Base-by-base conservation (phyloP, 2,329 filamentous ascomycete genomes). In the Tolypocladium cylindrosporum region DNA sequence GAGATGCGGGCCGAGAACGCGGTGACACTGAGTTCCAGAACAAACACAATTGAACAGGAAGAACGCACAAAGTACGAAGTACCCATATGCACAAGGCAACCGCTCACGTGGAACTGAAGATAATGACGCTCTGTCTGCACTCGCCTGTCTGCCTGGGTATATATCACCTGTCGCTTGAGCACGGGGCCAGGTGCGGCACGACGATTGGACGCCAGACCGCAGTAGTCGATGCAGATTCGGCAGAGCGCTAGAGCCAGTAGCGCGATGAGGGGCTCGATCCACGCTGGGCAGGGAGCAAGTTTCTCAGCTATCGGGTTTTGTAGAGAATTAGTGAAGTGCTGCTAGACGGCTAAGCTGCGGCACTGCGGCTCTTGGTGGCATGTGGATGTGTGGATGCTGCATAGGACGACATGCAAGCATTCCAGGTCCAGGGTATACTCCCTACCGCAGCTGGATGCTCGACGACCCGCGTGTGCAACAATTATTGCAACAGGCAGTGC, bases 111-210 rank as follows among this genome's bases (percentile, higher is more conserved):
- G 48, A 36, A 51, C 16, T 19, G 31, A 36, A 36, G 48, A 31
- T 3, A 19, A 36, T 10, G 31, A n/a, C 4, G 0, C 24, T 31
- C 45, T 16, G 21, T 10, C n/a, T 43, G 21, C 40, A 19, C 40
- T n/a, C 13, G 13, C 11, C 43, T 9, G 43, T 9, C 14, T 16
- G 6, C 13, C 45, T 19, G 5, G 9, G 4, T 21, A 14, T 19
- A 48, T 39, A 31, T 24, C 34, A 45, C 66, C 67, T 70, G 66
- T 71, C 67, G 63, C 64, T 68, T 59, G 62, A 61, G 66, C 70
- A 72, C 70, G 70, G 65, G 70, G 69, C 62, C 52, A 41, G 53
- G 66, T 63, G 57, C 59, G 62, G 52, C 41, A 57, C 60, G 55
- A 58, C 62, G 64, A 72, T 72, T 72, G 70, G 70, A 58, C 56